Evolutionary conservation across 75 land plant species (phyloP).

Genomic region (Isoetes taiwanensis): DNA sequence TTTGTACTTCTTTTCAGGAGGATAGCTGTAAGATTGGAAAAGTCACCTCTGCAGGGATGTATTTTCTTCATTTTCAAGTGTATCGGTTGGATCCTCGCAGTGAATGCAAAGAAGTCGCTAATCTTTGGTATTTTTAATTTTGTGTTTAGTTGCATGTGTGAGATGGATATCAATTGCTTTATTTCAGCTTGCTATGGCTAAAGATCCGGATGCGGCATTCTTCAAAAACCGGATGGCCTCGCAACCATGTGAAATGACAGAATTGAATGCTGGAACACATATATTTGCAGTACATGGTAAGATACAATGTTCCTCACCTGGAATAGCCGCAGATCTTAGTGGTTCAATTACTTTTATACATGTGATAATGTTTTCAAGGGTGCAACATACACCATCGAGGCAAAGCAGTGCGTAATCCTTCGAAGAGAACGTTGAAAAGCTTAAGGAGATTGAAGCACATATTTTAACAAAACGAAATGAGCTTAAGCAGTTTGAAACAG

Average conservation of each 20-base stretch:
- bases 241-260: slow-evolving; percentile 88
- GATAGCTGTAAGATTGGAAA: slow-evolving; percentile 86
- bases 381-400: slow-evolving; percentile 89
- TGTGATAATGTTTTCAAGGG: slow-evolving; percentile 96
- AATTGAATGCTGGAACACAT: slow-evolving; percentile 83
- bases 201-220: slow-evolving; percentile 90
- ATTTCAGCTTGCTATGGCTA: slow-evolving; percentile 75
- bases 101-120: slow-evolving; percentile 53
- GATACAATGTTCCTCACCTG: not conserved
- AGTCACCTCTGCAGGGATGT: slow-evolving; percentile 86
- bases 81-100: slow-evolving; percentile 71
- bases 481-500: slow-evolving; percentile 73
- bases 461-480: slow-evolving; percentile 78
- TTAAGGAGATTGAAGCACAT: slow-evolving; percentile 71
- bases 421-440: slow-evolving; percentile 54
- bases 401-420: slow-evolving; percentile 63
- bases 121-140: not conserved
- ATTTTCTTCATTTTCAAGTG: slow-evolving; percentile 85
- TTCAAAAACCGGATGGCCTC: slow-evolving; percentile 85
- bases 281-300: slow-evolving; percentile 92
- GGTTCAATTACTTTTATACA: too few relatives aligned
- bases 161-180: too few relatives aligned
- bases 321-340: not conserved
- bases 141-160: too few relatives aligned
- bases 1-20: slow-evolving; percentile 70